phyloP scores from a whole-genome alignment of 192 early-diverging fungal genomes.

The Coemansia sp. region DNA sequence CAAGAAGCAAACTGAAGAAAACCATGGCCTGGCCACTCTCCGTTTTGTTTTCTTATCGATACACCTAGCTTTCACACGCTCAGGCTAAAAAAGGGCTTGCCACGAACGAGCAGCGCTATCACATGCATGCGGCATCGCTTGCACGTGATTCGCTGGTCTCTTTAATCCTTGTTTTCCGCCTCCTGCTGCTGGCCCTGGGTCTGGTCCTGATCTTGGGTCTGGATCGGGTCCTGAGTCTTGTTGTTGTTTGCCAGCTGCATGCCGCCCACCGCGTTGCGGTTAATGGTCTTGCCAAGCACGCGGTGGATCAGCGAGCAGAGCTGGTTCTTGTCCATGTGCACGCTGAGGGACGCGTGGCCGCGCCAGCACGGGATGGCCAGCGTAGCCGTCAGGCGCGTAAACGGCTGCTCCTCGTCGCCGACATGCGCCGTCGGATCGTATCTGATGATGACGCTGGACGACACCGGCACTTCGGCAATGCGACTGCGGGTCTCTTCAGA shows the following conservation, averaged over 20 bases:
- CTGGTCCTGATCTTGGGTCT: not conserved
- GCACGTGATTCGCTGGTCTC: not conserved
- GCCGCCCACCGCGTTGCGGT: conserved; percentile 24
- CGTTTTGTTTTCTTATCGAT: no score
- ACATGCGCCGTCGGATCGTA: conserved; percentile 46
- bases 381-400: conserved; percentile 43
- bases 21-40: no score
- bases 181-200: conserved; percentile 4
- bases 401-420: conserved; percentile 33
- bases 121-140: not conserved
- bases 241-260: conserved; percentile 44
- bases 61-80: no score
- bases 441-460: conserved; percentile 64
- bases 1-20: no score
- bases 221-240: conserved; percentile 6
- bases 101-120: not conserved
- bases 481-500: conserved; percentile 48
- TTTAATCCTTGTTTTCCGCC: not conserved
- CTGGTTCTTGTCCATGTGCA: conserved; percentile 76
- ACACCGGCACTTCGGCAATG: conserved; percentile 37
- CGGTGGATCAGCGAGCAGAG: conserved; percentile 59
- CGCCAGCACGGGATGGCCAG: conserved; percentile 74
- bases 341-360: conserved; percentile 70
- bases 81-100: no score
- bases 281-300: conserved; percentile 45